Evolutionary conservation across 2,329 filamentous ascomycete species (phyloP), one percentile per base, ranked within the genome.

Genomic region (Aspergillus brasiliensis): DNA sequence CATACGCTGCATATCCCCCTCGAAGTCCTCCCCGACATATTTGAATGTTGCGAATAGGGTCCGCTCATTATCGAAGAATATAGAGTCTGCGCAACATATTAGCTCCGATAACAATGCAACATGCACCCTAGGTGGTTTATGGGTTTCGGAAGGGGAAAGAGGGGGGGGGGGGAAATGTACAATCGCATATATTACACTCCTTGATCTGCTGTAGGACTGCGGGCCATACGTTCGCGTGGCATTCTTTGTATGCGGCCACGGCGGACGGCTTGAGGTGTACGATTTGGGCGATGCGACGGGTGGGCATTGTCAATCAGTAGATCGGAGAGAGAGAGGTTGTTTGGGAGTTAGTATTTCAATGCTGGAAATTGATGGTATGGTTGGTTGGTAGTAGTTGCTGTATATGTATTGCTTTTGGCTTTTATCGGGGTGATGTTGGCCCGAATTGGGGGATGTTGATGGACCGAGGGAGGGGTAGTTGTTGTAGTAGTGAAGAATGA

Each of bases 1-100:
- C 90, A 93, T 92, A 62, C 81, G 82, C 74, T 85, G 83, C 91
- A 94, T 93, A 70, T 94, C 91, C 8, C 81, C 87, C 2, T 84
- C 86, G 61, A 85, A 92, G 64, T 91, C 84, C 61, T 84, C 84
- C 0, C 91, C 91, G n/a, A 89, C 81, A 69, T 93, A 94, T 73
- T 91, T 92, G 81, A 92, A 91, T 23, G 81, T 86, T 0, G 89
- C 88, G 71, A 93, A 93, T 1, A 94, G 81, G 44, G 88, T 87
- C 56, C 84, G 76, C 11, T 86, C 81, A 69, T 91, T 88, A 67
- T 90, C 85, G 77, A 85, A 92, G 72, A 93, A 90, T 21, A 75
- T 84, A 65, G 86, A 90, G 69, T 92, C 89, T 90, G 49, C 7
- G 2, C 21, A 5, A 8, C 11, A 34, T 34, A 15, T 34, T 5